phyloP scores from a whole-genome alignment of 176 grass and related monocot species.

The Dactylis glomerata region DNA sequence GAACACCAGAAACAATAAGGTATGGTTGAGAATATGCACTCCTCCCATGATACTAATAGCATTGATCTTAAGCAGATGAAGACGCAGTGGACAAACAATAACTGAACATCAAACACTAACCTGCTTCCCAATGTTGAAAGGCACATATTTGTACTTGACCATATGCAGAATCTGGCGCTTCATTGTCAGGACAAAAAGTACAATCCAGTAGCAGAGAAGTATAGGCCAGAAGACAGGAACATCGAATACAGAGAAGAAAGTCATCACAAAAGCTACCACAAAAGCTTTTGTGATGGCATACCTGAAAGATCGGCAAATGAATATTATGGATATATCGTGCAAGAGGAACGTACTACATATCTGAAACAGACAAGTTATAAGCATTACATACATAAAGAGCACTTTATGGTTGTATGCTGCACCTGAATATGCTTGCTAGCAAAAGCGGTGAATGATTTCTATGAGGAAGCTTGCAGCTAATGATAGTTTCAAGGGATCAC shows the following conservation, averaged over 20 bases:
- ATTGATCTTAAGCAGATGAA: background rate
- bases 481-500: background rate
- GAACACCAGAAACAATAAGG: background rate
- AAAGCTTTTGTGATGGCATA: constrained; percentile 97
- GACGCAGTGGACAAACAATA: background rate
- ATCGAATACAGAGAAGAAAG: constrained; percentile 95
- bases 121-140: constrained; percentile 82
- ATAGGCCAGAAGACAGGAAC: constrained; percentile 97
- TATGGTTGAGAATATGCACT: background rate
- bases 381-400: background rate
- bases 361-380: background rate
- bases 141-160: constrained; percentile 89
- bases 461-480: background rate
- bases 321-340: background rate
- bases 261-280: constrained; percentile 84
- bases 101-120: constrained; percentile 32
- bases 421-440: background rate
- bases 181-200: constrained; percentile 90
- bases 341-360: background rate
- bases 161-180: constrained; percentile 95
- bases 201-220: constrained; percentile 89
- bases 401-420: background rate
- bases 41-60: background rate
- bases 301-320: constrained; percentile 40
- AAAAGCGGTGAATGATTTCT: background rate